Conservation (phyloP, 768 basidiomycete species). For the Serendipita sp. region DNA sequence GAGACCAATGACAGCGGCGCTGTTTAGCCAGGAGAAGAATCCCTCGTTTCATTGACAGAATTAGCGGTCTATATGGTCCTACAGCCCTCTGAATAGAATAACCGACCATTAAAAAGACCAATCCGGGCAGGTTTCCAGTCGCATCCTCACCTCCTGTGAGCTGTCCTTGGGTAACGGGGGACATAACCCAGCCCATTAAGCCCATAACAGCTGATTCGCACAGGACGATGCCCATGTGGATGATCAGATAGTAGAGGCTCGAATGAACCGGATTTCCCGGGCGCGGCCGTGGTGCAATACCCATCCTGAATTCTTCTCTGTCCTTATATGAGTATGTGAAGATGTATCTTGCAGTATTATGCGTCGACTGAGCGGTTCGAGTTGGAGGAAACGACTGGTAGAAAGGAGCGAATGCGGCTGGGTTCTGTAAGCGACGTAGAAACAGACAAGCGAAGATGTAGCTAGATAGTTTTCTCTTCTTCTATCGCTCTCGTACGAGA, state of each 20-base stretch:
- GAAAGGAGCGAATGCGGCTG: no score
- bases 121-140: neutral
- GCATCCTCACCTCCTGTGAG: constrained; percentile 2
- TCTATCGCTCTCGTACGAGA: no score
- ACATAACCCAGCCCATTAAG: neutral
- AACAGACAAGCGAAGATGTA: no score
- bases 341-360: no score
- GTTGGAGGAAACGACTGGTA: no score
- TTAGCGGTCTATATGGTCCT: neutral
- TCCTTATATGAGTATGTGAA: no score
- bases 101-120: neutral
- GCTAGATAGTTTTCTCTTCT: no score
- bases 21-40: neutral
- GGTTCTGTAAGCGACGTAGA: no score
- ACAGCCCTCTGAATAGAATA: neutral
- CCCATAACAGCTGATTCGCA: neutral
- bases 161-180: neutral
- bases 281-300: neutral
- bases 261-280: neutral
- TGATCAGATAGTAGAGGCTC: neutral
- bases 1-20: neutral
- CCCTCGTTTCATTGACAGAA: neutral
- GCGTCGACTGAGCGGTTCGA: no score
- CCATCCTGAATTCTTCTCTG: neutral
- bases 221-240: neutral